phyloP scores from a whole-genome alignment of 345 rosid genomes.

The Turnera subulata region DNA sequence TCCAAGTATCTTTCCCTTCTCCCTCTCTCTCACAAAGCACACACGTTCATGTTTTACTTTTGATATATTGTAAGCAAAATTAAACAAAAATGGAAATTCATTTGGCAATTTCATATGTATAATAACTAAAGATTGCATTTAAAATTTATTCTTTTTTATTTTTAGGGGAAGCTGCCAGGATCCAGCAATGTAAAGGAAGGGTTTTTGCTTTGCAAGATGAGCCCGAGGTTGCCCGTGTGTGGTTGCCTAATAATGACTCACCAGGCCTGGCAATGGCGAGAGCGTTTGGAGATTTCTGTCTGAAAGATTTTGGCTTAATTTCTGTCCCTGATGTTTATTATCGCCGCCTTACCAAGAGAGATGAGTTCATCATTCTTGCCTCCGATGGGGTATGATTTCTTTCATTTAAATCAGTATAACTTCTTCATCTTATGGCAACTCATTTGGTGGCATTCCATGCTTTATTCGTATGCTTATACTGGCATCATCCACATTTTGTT shows the following conservation, averaged over 20 bases:
- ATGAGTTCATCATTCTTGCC: conserved; percentile 82
- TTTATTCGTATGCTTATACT: no score
- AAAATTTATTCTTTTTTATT: conserved; percentile 7
- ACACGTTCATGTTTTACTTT: neutral
- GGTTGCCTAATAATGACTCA: conserved; percentile 93
- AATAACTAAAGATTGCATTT: neutral
- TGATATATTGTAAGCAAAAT: neutral
- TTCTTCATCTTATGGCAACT: neutral
- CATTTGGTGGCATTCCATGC: neutral
- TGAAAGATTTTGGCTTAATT: conserved; percentile 94
- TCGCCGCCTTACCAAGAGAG: conserved; percentile 57
- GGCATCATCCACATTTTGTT: no score
- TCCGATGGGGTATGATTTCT: conserved; percentile 74
- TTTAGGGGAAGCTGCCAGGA: conserved; percentile 90
- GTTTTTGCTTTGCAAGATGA: conserved; percentile 96
- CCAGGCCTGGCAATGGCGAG: conserved; percentile 99
- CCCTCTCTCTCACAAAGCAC: neutral
- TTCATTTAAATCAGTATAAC: conserved; percentile 2
- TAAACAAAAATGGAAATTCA: neutral
- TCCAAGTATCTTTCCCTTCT: conserved; percentile 49
- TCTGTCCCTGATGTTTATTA: conserved; percentile 80
- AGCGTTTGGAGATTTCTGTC: conserved; percentile 98
- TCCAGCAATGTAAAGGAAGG: conserved; percentile 88
- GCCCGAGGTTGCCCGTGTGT: conserved; percentile 97
- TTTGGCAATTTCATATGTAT: conserved; percentile 9